A percentile compares a stretch with the other conserved stretches of the same genome.
Conservation (phyloP, 108 stramenopile genomes). For the Skeletonema tropicum region DNA sequence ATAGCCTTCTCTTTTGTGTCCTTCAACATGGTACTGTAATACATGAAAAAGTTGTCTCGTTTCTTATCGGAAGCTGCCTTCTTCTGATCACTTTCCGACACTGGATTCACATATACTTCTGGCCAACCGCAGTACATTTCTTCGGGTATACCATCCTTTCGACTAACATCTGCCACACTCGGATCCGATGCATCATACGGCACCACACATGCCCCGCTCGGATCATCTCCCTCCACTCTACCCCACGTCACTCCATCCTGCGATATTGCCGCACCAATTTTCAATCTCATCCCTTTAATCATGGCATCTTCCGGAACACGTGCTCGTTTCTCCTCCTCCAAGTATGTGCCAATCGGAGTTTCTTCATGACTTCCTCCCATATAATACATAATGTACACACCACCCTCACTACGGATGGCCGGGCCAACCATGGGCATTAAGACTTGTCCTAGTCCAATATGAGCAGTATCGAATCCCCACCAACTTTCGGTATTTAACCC, state of each 20-base stretch:
- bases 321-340: conserved; percentile 34
- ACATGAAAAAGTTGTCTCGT: conserved; percentile 86
- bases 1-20: conserved; percentile 80
- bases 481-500: conserved; percentile 90
- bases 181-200: conserved; percentile 64
- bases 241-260: conserved; percentile 93
- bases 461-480: conserved; percentile 94
- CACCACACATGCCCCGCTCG: conserved; percentile 73
- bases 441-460: conserved; percentile 89
- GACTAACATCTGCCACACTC: conserved; percentile 51
- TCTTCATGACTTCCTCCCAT: conserved; percentile 89
- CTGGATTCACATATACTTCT: conserved; percentile 73
- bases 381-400: conserved; percentile 93
- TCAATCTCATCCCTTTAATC: conserved; percentile 89
- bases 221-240: conserved; percentile 85
- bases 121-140: conserved; percentile 94
- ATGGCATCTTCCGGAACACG: conserved; percentile 50
- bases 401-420: conserved; percentile 80
- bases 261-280: conserved; percentile 88
- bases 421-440: conserved; percentile 85
- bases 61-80: conserved; percentile 29
- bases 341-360: conserved; percentile 59
- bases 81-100: conserved; percentile 35
- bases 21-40: conserved; percentile 90
- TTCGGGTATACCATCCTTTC: conserved; percentile 61